Evolutionary conservation across 140 eudicot genomes (phyloP), one percentile per base, ranked within the genome.

Genomic region (Eryngium alpinum): DNA sequence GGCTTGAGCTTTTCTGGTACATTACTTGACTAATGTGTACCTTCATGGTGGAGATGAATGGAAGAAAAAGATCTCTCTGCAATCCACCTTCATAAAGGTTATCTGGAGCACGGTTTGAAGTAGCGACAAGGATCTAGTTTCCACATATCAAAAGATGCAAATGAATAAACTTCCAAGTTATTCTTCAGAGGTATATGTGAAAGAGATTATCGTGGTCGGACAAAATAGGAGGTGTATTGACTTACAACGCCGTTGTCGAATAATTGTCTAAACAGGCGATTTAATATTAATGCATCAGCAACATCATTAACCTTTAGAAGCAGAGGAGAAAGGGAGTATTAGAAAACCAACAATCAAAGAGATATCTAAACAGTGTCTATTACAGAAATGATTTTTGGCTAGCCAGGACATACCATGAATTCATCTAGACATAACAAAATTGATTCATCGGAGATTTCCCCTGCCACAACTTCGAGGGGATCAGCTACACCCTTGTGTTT

Each of bases 381-480:
- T 1, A 28, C 28, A 27, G 17, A 34, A 28, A 14, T 27, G 44
- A 76, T 43, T 1, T 57, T 50, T 43, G 32, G 29, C 43, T 44
- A 10, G 52, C 22, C 28, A 18, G n/a, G 50, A 78, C 85, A 73
- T 91, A 96, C 99, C 97, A 96, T 96, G 82, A 93, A 96, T 83
- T 96, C 99, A 80, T 96, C 99, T 33, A 96, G 88, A 80, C 99
- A 96, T 75, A 96, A 84, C 87, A 96, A 89, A 83, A 96, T 78
- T 65, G 99, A 84, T 86, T 96, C 99, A 79, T 96, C 96, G 0
- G 97, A 93, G 73, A 96, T 86, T 81, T 96, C 98, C 57, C 91
- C 96, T 27, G 98, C 99, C 77, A 93, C 98, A 29, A 90, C 94
- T 90, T 96, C 98, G 83, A 96, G 96, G 81, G 99, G 99, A 87